Evolutionary conservation across 345 rosid genomes (phyloP), one percentile per base, ranked within the genome.

Genomic region (Camelina hispida): DNA sequence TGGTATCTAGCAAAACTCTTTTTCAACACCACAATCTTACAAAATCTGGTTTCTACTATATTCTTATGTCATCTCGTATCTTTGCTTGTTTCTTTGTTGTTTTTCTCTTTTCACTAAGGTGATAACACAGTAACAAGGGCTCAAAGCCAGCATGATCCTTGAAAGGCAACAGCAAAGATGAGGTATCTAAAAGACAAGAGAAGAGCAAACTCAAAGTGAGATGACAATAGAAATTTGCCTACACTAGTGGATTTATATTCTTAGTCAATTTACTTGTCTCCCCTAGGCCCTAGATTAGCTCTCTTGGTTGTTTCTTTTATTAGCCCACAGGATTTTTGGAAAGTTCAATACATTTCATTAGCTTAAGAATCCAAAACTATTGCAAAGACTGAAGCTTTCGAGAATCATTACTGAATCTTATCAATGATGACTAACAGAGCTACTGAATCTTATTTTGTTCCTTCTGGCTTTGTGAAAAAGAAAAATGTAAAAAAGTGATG

Each of bases 1-100:
- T 73, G 56, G 77, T 73, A 64, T 64, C 28, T 73, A 28, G 55
- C 37, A 42, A 15, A 55, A 55, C 28, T 18, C 28, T 40, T 73
- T 73, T 62, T 48, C 15, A 50, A 30, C 35, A 30, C 30, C 30
- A 25, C 30, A 25, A 25, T 25, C 60, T 32, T 32, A 70, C 9
- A 47, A 46, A 57, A 6, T 44, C 43, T 43, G 43, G 55, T 57
- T 30, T 9, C 9, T 44, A 35, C 3, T 25, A 25, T 44, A 10
- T 25, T 25, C 30, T 25, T 25, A 25, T 25, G 30, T 25, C 30
- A 25, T 25, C 30, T 25, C 30, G 30, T 10, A 16, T 5, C 25
- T 68, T 68, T n/a, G 23, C 2, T 54, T 69, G 13, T 28, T 5
- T 23, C 40, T 48, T 34, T 18, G 42, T 20, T 56, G 37, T 34